Base-by-base conservation (phyloP, 495 filamentous ascomycete species). In the Alectoria sarmentosa region DNA sequence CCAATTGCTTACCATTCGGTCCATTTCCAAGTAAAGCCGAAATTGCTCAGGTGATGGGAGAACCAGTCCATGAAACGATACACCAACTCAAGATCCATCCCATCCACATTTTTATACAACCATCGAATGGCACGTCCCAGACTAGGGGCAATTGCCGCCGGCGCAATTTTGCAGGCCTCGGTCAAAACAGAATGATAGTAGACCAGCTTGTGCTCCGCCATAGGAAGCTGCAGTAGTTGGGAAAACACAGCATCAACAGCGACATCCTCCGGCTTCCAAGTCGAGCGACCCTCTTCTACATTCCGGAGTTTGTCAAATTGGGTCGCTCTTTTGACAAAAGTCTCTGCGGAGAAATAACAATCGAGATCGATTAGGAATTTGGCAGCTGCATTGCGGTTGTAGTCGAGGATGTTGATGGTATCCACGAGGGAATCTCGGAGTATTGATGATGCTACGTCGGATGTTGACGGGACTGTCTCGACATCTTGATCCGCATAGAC, bases 11-110 rank as follows among this genome's bases (percentile, higher is more conserved):
- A 86, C 94, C 94, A 99, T 77, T 99, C 94, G 26, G 88, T 88
- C 94, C 94, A 99, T 77, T 98, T 98, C 94, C 94, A 99, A 5
- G 95, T 94, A 70, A 98, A 99, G 46, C 96, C 94, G 70, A 98
- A 99, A 76, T 99, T 99, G 75, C 91, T 96, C 69, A 99, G 73
- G 78, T 99, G 94, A 71, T 99, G 95, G 19, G 92, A 83, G 70
- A 99, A 99, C 94, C 94, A 99, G 73, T 98, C 94, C 71, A 95
- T 79, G 76, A 97, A 98, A 21, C 94, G 86, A 73, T 90, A 87
- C 64, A 77, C 82, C 44, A 99, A 76, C 76, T 99, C 95, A 48
- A 95, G 74, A 70, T 99, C 94, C 78, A 98, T 86, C 5, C 80
- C 80, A 66, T 91, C 86, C 10, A 90, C 74, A 66, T 86, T 89